Evolutionary conservation across 495 filamentous ascomycete species (phyloP).

Genomic region (Penicillium pancosmium): DNA sequence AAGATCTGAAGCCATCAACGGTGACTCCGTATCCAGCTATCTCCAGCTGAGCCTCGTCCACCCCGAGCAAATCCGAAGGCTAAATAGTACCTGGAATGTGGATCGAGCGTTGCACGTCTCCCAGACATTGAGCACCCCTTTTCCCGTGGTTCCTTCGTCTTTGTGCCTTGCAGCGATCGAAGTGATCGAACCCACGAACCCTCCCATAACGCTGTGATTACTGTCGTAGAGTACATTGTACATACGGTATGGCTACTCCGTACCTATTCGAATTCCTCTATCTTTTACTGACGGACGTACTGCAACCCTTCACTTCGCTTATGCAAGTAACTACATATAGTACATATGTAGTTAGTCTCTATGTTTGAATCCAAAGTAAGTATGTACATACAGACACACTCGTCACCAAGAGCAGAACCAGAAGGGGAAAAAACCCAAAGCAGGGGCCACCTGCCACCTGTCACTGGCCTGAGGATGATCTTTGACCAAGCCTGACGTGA

Average conservation of each 20-base stretch:
- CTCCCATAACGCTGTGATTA: background rate
- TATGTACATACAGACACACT: background rate
- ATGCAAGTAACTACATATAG: background rate
- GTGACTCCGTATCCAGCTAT: slow-evolving; percentile 17
- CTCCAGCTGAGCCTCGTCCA: slow-evolving; percentile 11
- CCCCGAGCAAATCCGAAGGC: slow-evolving; percentile 27
- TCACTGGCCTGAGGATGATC: slow-evolving; percentile 26
- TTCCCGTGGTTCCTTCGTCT: slow-evolving; percentile 1
- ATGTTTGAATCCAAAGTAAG: too few species aligned
- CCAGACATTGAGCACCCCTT: slow-evolving; percentile 5
- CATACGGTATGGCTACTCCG: too few species aligned
- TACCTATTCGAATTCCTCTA: too few species aligned
- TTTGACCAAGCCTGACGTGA: slow-evolving; percentile 18
- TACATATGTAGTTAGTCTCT: background rate
- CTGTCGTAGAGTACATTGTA: background rate
- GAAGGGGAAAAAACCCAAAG: background rate
- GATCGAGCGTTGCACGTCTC: slow-evolving; percentile 10
- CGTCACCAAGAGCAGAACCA: background rate
- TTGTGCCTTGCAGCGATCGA: slow-evolving; percentile 10
- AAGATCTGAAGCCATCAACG: slow-evolving; percentile 12
- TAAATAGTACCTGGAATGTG: slow-evolving; percentile 11
- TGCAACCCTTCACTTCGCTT: too few species aligned
- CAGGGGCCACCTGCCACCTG: slow-evolving; percentile 36
- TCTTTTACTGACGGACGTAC: too few species aligned
- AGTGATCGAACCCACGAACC: background rate